phyloP scores from a whole-genome alignment of 2,329 filamentous ascomycete genomes.

The Exophiala mesophila region DNA sequence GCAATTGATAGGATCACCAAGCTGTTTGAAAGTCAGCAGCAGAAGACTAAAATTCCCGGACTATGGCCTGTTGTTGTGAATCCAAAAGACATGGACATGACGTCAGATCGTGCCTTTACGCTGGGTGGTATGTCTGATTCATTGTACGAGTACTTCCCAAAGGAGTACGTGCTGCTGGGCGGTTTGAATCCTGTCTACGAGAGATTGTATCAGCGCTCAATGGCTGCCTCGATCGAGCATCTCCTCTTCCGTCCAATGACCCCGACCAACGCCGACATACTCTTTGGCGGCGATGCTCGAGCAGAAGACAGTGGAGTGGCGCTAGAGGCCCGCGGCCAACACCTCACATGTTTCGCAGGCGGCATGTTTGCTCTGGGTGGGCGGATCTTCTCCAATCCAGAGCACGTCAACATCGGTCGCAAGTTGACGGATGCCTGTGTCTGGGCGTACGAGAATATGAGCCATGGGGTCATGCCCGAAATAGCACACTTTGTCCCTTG shows the following conservation, averaged over 20 bases:
- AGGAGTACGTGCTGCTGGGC: conserved; percentile 69
- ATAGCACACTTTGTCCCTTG: conserved; percentile 42
- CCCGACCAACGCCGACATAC: conserved; percentile 60
- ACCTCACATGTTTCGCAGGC: conserved; percentile 65
- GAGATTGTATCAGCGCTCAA: conserved; percentile 63
- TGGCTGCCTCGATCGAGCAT: conserved; percentile 64
- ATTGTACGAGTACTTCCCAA: conserved; percentile 54
- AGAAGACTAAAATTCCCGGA: conserved; percentile 33
- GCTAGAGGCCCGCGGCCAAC: conserved; percentile 42
- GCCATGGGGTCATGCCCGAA: conserved; percentile 53
- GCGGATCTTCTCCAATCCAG: conserved; percentile 46
- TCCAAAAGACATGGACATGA: conserved; percentile 23
- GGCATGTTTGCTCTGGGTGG: conserved; percentile 58
- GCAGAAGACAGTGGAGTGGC: conserved; percentile 26
- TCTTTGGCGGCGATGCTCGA: conserved; percentile 49
- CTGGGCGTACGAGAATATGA: conserved; percentile 49
- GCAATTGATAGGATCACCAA: conserved; percentile 33
- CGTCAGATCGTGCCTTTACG: conserved; percentile 39
- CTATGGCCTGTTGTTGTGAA: conserved; percentile 35
- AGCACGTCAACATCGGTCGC: conserved; percentile 46
- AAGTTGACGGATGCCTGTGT: conserved; percentile 53
- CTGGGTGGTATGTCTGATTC: conserved; percentile 53
- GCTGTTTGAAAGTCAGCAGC: conserved; percentile 30
- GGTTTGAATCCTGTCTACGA: conserved; percentile 61
- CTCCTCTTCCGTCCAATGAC: conserved; percentile 74